A percentile compares a stretch with the other conserved stretches of the same genome.
phyloP scores from a whole-genome alignment of 129 eudicot species.

The Tagetes erecta region DNA sequence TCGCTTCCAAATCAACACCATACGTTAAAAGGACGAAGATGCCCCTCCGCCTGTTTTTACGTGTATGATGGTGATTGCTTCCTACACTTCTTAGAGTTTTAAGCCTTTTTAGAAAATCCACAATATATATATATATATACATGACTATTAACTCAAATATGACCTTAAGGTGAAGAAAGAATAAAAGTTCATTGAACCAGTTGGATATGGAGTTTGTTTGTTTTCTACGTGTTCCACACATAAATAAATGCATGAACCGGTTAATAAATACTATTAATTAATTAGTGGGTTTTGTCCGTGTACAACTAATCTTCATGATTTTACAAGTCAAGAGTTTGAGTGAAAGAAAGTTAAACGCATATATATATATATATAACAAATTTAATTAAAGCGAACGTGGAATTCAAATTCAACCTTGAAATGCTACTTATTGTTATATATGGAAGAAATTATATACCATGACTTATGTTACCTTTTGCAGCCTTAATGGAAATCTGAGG shows the following conservation, averaged over 20 bases:
- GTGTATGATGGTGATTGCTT: no score
- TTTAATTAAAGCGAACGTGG: no score
- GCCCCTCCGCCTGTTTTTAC: no score
- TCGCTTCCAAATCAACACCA: no score
- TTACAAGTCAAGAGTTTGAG: constrained; percentile 17
- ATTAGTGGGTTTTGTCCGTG: constrained; percentile 11
- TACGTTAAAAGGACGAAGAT: no score
- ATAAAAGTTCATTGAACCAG: constrained; percentile 21
- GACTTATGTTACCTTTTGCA: constrained; percentile 12
- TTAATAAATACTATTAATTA: no score
- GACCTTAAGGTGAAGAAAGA: constrained; percentile 10
- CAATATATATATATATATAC: no score
- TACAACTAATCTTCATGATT: constrained; percentile 21
- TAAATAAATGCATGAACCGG: constrained; percentile 28
- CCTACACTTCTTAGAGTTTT: no score
- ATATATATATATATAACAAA: no score
- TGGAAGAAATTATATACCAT: background rate
- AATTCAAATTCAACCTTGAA: constrained; percentile 33
- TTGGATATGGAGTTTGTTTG: background rate
- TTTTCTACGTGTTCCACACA: constrained; percentile 38
- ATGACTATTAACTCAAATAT: background rate
- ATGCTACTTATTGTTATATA: background rate
- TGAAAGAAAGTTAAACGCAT: constrained; percentile 6
- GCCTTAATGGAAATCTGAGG: constrained; percentile 19
- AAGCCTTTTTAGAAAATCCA: no score